Conservation (phyloP, 2,329 filamentous ascomycete genomes). For the Aspergillus phoenicis region DNA sequence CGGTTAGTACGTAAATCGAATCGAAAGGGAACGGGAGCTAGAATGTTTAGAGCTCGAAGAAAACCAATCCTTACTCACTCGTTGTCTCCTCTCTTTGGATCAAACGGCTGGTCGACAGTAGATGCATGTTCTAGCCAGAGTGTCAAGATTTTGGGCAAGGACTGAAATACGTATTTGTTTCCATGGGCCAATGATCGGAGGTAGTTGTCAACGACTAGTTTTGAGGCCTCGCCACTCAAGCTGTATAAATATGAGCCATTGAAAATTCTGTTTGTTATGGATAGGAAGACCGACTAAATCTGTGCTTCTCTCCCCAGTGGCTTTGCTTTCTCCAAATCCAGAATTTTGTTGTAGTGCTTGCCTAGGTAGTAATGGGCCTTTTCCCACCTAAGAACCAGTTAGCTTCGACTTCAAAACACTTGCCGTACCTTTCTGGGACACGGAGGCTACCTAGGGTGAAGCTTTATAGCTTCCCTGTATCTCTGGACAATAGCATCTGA, state of each 20-base stretch:
- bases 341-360: conserved; percentile 93
- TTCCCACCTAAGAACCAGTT: conserved; percentile 68
- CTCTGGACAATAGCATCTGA: conserved; percentile 75
- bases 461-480: conserved; percentile 71
- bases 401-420: neutral
- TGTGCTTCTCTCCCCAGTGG: conserved; percentile 76
- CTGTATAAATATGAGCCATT: conserved; percentile 36
- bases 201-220: conserved; percentile 92
- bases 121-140: conserved; percentile 92
- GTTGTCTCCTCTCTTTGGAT: conserved; percentile 52
- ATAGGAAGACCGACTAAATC: conserved; percentile 53
- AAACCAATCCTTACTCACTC: conserved; percentile 35
- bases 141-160: conserved; percentile 85
- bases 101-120: conserved; percentile 64
- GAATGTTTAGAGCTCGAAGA: too few relatives aligned
- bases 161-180: conserved; percentile 95
- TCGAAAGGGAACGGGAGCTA: too few relatives aligned
- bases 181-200: conserved; percentile 82
- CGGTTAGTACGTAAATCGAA: too few relatives aligned
- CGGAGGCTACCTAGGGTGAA: conserved; percentile 37
- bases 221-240: conserved; percentile 78
- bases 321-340: conserved; percentile 83
- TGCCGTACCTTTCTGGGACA: neutral
- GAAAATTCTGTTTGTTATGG: neutral
- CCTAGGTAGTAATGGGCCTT: conserved; percentile 97